Conservation (phyloP, 345 rosid genomes). For the Xanthoceras sorbifolium region DNA sequence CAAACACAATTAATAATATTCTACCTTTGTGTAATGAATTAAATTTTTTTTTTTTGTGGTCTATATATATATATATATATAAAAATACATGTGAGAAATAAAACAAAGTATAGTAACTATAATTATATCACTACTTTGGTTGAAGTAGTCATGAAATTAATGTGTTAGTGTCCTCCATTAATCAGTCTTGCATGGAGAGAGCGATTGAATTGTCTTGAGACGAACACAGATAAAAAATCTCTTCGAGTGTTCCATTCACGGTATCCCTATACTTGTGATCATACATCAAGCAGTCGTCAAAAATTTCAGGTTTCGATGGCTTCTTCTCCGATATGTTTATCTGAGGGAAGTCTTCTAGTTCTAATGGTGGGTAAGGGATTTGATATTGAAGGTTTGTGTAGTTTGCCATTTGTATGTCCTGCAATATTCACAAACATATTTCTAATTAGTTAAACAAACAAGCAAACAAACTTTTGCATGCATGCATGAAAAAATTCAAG, state of each 20-base stretch:
- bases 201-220: slow-evolving; percentile 32
- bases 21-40: slow-evolving; percentile 26
- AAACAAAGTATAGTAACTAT: slow-evolving; percentile 11
- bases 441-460: not conserved
- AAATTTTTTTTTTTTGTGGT: slow-evolving; percentile 10
- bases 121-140: not conserved
- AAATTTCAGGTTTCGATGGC: slow-evolving; percentile 28
- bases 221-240: slow-evolving; percentile 43
- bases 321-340: slow-evolving; percentile 36
- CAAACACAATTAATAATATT: slow-evolving; percentile 10
- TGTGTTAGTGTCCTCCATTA: not conserved
- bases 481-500: no score
- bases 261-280: slow-evolving; percentile 37
- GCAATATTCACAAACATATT: slow-evolving; percentile 13
- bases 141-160: not conserved
- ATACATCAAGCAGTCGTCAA: slow-evolving; percentile 32
- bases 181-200: slow-evolving; percentile 31
- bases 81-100: not conserved
- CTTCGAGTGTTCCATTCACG: slow-evolving; percentile 48
- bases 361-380: slow-evolving; percentile 45
- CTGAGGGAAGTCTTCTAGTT: slow-evolving; percentile 56
- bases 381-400: slow-evolving; percentile 36
- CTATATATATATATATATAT: not conserved
- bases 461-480: no score
- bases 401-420: slow-evolving; percentile 40